Conservation (phyloP, 768 basidiomycete species). For the Hericium coralloides region DNA sequence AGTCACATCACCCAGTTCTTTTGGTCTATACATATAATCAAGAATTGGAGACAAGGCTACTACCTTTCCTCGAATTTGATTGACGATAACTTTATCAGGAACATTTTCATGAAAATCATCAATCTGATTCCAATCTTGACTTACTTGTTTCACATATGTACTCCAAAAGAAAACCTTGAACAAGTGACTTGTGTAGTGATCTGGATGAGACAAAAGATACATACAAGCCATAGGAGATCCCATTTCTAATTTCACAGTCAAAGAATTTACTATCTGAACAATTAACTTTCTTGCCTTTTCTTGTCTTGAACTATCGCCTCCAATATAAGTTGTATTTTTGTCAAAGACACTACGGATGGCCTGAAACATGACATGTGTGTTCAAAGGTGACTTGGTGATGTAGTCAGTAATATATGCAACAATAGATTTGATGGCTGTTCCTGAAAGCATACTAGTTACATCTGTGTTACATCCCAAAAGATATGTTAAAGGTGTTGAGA, state of each 20-base stretch:
- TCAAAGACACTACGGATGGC: conserved; percentile 18
- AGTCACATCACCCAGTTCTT: conserved; percentile 9
- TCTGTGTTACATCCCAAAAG: conserved; percentile 30
- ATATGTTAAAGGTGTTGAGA: conserved; percentile 24
- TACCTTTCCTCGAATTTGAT: conserved; percentile 12
- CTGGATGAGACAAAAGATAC: conserved; percentile 27
- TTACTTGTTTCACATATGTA: conserved; percentile 20
- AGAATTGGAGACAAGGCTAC: conserved; percentile 17
- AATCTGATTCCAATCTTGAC: conserved; percentile 8
- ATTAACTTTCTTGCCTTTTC: conserved; percentile 23
- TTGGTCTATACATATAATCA: conserved; percentile 25
- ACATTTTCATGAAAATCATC: background rate
- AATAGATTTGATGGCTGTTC: conserved; percentile 31
- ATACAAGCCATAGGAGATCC: conserved; percentile 28
- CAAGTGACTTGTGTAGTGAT: conserved; percentile 29
- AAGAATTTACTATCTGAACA: conserved; percentile 27
- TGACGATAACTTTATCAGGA: conserved; percentile 8
- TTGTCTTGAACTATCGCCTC: background rate
- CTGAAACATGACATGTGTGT: conserved; percentile 30
- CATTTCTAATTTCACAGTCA: conserved; percentile 28
- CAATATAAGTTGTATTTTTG: conserved; percentile 16
- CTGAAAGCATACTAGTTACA: conserved; percentile 29
- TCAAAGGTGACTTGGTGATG: conserved; percentile 31
- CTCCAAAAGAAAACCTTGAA: conserved; percentile 28
- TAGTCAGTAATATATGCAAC: conserved; percentile 34